These are phyloP conservation scores for Globisporangium iwayamae DNA, from an alignment of 352 stramenopile species.

Conservation along the genomic window DNA sequence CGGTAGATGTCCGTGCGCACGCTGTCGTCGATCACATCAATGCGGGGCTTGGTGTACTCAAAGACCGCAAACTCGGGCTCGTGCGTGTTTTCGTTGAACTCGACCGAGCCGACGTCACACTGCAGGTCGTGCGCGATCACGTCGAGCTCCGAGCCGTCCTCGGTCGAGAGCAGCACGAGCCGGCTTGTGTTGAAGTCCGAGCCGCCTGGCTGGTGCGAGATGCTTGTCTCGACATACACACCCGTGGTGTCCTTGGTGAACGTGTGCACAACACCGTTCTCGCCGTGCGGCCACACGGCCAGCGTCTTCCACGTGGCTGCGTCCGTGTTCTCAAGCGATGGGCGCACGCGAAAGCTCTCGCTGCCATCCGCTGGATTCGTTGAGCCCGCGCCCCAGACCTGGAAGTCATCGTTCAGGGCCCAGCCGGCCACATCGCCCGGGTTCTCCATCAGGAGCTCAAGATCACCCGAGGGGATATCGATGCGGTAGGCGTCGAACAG, in stretches of 20 bases:
- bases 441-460: constrained; percentile 28
- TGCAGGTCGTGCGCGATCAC: constrained; percentile 27
- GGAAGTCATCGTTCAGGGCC: constrained; percentile 27
- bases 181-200: constrained; percentile 31
- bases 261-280: constrained; percentile 20
- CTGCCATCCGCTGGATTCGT: constrained; percentile 23
- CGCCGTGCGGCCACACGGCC: constrained; percentile 33
- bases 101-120: constrained; percentile 26
- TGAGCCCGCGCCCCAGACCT: constrained; percentile 20
- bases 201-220: constrained; percentile 20
- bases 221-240: constrained; percentile 36
- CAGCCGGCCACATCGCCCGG: constrained; percentile 26
- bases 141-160: constrained; percentile 25
- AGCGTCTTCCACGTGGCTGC: constrained; percentile 29
- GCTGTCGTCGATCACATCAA: constrained; percentile 28
- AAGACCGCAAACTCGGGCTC: constrained; percentile 27
- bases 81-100: constrained; percentile 25
- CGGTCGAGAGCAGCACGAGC: constrained; percentile 35
- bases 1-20: constrained; percentile 29
- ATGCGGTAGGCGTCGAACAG: constrained; percentile 34
- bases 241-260: constrained; percentile 29
- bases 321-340: constrained; percentile 15
- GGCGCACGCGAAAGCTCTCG: constrained; percentile 24
- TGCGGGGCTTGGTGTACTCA: constrained; percentile 32
- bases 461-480: constrained; percentile 24